A percentile compares a stretch with the other conserved stretches of the same genome.
Conservation (phyloP, 257 asterid species). For the Solanum tarapatanum region DNA sequence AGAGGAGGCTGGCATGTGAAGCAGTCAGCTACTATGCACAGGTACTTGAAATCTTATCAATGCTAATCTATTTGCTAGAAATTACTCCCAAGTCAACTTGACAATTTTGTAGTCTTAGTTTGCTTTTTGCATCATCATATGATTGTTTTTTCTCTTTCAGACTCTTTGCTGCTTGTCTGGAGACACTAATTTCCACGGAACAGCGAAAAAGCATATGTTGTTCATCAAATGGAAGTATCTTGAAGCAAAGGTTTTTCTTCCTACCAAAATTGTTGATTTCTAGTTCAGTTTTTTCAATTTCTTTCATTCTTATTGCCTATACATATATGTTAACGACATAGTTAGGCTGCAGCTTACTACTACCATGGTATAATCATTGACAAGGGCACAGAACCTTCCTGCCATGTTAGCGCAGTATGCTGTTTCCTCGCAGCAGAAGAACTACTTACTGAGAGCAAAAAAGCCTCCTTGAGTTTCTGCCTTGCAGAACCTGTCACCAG, state of each 20-base stretch:
- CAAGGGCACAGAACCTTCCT: conserved; percentile 52
- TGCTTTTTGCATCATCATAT: not conserved
- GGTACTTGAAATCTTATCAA: conserved; percentile 19
- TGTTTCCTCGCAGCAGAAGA: conserved; percentile 76
- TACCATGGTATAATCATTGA: conserved; percentile 66
- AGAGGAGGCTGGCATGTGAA: conserved; percentile 88
- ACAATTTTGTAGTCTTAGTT: not conserved
- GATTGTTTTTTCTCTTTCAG: conserved; percentile 9
- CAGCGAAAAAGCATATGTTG: conserved; percentile 43
- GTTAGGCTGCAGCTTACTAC: conserved; percentile 78
- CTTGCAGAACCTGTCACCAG: conserved; percentile 74
- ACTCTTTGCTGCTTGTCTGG: conserved; percentile 50
- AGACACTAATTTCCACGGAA: conserved; percentile 1
- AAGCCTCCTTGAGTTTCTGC: conserved; percentile 66
- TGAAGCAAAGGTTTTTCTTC: conserved; percentile 57
- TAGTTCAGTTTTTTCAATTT: not conserved
- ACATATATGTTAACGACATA: not conserved
- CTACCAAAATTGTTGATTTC: not conserved
- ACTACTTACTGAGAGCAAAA: conserved; percentile 57
- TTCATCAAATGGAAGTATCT: conserved; percentile 79
- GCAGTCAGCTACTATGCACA: conserved; percentile 45
- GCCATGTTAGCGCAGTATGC: conserved; percentile 47
- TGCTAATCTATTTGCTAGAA: not conserved
- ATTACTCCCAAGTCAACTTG: not conserved
- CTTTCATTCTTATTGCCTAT: not conserved